phyloP scores from a whole-genome alignment of 257 asterid species.

The Solanum dulcamara region DNA sequence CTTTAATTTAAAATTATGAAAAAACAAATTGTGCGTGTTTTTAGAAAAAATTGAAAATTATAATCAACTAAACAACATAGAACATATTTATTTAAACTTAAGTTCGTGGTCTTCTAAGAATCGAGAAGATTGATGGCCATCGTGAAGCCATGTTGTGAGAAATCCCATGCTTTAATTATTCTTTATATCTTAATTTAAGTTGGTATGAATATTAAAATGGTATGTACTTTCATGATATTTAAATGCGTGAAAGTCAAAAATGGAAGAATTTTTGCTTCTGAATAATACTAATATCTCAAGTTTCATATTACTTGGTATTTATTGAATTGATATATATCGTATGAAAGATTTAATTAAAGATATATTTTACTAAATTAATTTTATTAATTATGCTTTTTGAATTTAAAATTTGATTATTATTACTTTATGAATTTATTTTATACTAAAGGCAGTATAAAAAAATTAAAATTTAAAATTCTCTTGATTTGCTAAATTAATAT shows the following conservation, averaged over 20 bases:
- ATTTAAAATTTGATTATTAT: no score
- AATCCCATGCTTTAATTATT: background rate
- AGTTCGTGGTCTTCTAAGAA: background rate
- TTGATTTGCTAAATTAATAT: no score
- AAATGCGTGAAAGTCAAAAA: background rate
- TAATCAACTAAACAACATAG: background rate
- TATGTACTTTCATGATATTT: background rate
- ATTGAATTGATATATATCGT: no score
- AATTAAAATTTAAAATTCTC: no score
- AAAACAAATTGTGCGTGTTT: background rate
- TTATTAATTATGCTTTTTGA: no score
- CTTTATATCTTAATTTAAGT: background rate
- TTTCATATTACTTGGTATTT: no score
- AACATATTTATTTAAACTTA: background rate
- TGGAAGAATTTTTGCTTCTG: background rate
- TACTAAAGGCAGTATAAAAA: no score
- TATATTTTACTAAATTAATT: no score
- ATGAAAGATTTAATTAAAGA: no score
- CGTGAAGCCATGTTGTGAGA: background rate
- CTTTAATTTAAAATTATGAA: background rate
- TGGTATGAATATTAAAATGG: background rate
- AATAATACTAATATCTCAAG: no score
- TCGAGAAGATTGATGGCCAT: background rate
- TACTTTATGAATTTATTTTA: no score
- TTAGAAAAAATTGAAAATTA: accelerated